These are phyloP conservation scores for Sporothrix pallida DNA, from an alignment of 2,329 filamentous ascomycete genomes.

Conservation along the genomic window DNA sequence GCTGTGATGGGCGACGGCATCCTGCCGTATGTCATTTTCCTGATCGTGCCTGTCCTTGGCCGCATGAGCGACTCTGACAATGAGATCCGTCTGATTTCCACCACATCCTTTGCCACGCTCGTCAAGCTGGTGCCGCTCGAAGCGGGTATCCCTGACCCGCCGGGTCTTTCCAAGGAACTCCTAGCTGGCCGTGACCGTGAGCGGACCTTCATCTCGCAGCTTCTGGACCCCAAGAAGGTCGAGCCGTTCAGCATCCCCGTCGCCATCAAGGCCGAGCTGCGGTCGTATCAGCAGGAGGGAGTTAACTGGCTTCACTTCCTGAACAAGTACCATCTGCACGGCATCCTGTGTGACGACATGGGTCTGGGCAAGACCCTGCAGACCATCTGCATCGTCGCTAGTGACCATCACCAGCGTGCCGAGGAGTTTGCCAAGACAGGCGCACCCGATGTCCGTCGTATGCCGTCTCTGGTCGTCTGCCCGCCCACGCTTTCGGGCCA, in stretches of 20 bases:
- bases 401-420: slow-evolving; percentile 91
- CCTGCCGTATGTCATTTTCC: slow-evolving; percentile 96
- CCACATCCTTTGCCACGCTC: slow-evolving; percentile 93
- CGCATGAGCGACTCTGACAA: slow-evolving; percentile 99
- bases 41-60: slow-evolving; percentile 94
- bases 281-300: slow-evolving; percentile 97
- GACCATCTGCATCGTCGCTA: slow-evolving; percentile 96
- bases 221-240: slow-evolving; percentile 95
- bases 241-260: slow-evolving; percentile 93
- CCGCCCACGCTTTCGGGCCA: slow-evolving; percentile 95
- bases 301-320: slow-evolving; percentile 99
- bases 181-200: slow-evolving; percentile 91
- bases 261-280: slow-evolving; percentile 93
- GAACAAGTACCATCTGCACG: slow-evolving; percentile 96
- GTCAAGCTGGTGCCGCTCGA: slow-evolving; percentile 97
- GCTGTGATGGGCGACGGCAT: slow-evolving; percentile 98
- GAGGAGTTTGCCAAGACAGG: slow-evolving; percentile 87
- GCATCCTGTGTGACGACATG: slow-evolving; percentile 99
- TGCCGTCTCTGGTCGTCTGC: slow-evolving; percentile 94
- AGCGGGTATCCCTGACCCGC: slow-evolving; percentile 95
- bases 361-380: slow-evolving; percentile 97
- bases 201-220: slow-evolving; percentile 93
- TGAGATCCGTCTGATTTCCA: slow-evolving; percentile 90
- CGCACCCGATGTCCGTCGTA: slow-evolving; percentile 74
- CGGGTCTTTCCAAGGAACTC: slow-evolving; percentile 85